Conservation (phyloP, 805 yeast genomes). For the Wickerhamomyces xylosicus region DNA sequence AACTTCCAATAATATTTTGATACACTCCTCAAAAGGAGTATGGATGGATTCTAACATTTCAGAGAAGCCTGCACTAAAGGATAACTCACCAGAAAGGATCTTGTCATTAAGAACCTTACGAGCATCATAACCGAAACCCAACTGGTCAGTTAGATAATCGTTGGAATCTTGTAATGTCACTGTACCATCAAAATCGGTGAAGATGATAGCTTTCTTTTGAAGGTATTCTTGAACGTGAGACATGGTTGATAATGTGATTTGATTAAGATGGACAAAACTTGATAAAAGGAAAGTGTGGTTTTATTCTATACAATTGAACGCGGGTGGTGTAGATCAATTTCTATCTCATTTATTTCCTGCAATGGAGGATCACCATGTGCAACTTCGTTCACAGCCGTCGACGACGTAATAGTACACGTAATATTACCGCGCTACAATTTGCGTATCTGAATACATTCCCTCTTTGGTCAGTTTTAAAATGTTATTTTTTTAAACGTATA, state of each 20-base stretch:
- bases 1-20: conserved; percentile 54
- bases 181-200: conserved; percentile 98
- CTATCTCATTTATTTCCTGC: no score
- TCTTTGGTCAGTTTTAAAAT: no score
- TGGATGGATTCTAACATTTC: conserved; percentile 75
- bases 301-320: neutral
- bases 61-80: conserved; percentile 76
- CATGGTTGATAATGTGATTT: conserved; percentile 5
- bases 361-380: no score
- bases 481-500: no score
- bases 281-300: no score
- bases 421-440: no score
- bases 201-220: conserved; percentile 60
- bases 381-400: no score
- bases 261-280: neutral
- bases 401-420: no score
- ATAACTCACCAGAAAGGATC: conserved; percentile 55
- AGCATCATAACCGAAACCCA: conserved; percentile 72
- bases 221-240: conserved; percentile 16
- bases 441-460: no score
- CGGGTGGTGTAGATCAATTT: neutral
- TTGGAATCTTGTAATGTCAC: conserved; percentile 93
- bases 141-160: conserved; percentile 78
- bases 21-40: conserved; percentile 74
- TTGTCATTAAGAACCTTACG: conserved; percentile 61